phyloP scores from a whole-genome alignment of 2,329 filamentous ascomycete species.

The Pyricularia sp. region DNA sequence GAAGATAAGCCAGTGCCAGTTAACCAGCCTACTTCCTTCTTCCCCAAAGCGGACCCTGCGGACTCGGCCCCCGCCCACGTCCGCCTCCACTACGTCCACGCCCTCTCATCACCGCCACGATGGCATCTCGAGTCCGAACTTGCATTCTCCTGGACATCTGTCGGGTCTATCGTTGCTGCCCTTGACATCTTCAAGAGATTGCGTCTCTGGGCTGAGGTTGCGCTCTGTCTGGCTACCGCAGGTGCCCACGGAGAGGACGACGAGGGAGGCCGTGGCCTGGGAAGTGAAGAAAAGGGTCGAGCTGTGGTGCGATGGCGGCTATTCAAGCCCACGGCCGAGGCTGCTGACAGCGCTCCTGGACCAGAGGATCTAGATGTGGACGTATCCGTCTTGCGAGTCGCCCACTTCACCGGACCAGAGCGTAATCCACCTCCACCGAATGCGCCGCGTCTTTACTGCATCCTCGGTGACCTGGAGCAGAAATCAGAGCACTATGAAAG shows the following conservation, averaged over 20 bases:
- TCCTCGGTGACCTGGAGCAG: conserved; percentile 77
- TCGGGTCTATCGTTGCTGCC: conserved; percentile 79
- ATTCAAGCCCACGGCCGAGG: conserved; percentile 41
- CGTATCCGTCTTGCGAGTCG: conserved; percentile 39
- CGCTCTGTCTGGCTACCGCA: conserved; percentile 65
- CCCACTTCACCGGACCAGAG: conserved; percentile 48
- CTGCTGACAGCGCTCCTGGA: conserved; percentile 18
- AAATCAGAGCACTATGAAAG: conserved; percentile 64
- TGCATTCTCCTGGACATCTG: conserved; percentile 78
- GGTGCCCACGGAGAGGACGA: conserved; percentile 50
- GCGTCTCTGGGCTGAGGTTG: conserved; percentile 88
- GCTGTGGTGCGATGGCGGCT: conserved; percentile 66
- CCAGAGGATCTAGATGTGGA: conserved; percentile 43
- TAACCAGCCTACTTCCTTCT: conserved; percentile 57
- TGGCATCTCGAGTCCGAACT: conserved; percentile 95
- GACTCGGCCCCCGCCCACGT: conserved; percentile 70
- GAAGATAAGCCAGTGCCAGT: conserved; percentile 7
- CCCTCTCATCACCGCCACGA: conserved; percentile 68
- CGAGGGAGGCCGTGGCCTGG: conserved; percentile 36
- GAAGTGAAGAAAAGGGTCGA: conserved; percentile 67
- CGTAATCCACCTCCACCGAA: conserved; percentile 61
- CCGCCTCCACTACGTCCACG: conserved; percentile 71
- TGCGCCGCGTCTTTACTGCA: conserved; percentile 80
- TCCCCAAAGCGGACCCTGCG: conserved; percentile 59
- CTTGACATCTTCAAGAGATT: conserved; percentile 92